phyloP scores from a whole-genome alignment of 371 early-diverging fungal species.

The Blakeslea trispora region DNA sequence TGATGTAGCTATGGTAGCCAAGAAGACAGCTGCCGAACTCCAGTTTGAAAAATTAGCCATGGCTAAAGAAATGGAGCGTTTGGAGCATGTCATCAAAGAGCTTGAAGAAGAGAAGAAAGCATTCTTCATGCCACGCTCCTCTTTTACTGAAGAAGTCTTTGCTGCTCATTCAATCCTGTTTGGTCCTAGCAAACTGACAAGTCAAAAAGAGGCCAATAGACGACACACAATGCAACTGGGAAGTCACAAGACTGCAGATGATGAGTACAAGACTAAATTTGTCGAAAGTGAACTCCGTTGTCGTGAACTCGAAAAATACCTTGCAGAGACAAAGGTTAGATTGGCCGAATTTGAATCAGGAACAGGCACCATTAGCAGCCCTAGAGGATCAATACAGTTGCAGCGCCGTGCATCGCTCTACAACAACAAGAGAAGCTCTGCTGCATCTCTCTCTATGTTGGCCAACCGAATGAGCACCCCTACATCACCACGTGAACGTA shows the following conservation, averaged over 20 bases:
- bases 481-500: constrained; percentile 21
- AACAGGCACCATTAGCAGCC: constrained; percentile 5
- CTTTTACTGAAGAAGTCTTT: constrained; percentile 53
- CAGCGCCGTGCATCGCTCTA: constrained; percentile 22
- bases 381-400: constrained; percentile 23
- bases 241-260: constrained; percentile 4
- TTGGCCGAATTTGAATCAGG: constrained; percentile 45
- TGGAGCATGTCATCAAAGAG: constrained; percentile 25
- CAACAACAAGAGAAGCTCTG: constrained; percentile 28
- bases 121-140: constrained; percentile 40
- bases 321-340: constrained; percentile 52
- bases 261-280: constrained; percentile 38
- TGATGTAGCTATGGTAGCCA: constrained; percentile 42
- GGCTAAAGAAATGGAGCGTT: constrained; percentile 34
- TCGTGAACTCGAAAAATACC: constrained; percentile 49
- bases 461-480: constrained; percentile 34
- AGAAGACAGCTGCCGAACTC: constrained; percentile 42
- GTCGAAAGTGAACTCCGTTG: constrained; percentile 51
- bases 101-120: constrained; percentile 46
- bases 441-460: constrained; percentile 31
- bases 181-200: constrained; percentile 15
- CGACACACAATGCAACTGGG: constrained; percentile 26
- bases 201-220: constrained; percentile 13
- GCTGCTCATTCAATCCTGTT: constrained; percentile 43
- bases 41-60: constrained; percentile 41